Evolutionary conservation across 768 basidiomycete species (phyloP), one percentile per base, ranked within the genome.

Genomic region (Dioszegia hungarica): DNA sequence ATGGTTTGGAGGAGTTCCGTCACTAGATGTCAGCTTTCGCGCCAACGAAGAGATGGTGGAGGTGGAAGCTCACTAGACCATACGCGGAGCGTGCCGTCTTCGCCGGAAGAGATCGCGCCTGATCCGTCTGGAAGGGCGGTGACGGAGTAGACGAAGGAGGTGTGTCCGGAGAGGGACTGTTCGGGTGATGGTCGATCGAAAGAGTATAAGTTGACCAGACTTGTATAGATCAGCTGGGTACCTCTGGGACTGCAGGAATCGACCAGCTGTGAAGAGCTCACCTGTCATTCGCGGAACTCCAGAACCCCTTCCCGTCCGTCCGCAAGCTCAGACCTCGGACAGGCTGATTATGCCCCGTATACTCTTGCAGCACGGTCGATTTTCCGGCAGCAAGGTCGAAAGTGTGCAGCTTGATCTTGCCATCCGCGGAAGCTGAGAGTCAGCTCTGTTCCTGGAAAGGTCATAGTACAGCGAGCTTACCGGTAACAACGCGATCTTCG

Each of bases 201-300:
- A 12, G 89, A 87, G 89, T 93, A 99, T 19, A 95, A 85, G 45
- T 86, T 88, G 62, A 99, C 88, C 76, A 92, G 87, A 63, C 94
- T 95, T n/a, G n/a, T n/a, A 41, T 9, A 12, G 9, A 33, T 34
- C 47, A 34, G 11, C 11, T 47, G n/a, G n/a, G n/a, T n/a, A n/a
- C n/a, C n/a, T n/a, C n/a, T n/a, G n/a, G n/a, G n/a, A n/a, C n/a
- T n/a, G n/a, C n/a, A n/a, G n/a, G n/a, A n/a, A n/a, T n/a, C n/a
- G n/a, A n/a, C n/a, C n/a, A n/a, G n/a, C n/a, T n/a, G n/a, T n/a
- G n/a, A n/a, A n/a, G n/a, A 2, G 64, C 79, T 59, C 56, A 88
- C 89, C 87, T 89, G 74, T 99, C 95, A 67, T 99, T 98, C 15
- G 88, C 89, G 62, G 89, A 94, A 39, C 90, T 95, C 46, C 89